Evolutionary conservation across 306 rosid genomes (phyloP), one percentile per base, ranked within the genome.

Genomic region (Trichosanthes cucumerina): DNA sequence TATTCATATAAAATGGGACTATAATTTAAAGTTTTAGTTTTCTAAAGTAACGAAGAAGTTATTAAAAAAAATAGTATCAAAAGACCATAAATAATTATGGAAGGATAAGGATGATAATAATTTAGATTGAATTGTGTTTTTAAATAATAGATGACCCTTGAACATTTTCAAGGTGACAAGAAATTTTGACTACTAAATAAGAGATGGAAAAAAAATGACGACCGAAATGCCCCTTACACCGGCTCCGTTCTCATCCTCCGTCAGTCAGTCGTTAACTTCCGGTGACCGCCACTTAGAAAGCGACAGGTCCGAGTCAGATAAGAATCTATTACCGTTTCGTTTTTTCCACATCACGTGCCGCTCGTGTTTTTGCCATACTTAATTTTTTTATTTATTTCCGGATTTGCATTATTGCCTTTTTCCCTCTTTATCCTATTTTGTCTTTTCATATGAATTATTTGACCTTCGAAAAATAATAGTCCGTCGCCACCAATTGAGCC

Each of bases 311-410:
- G 66, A 60, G 2, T 8, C 28, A 56, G 66, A 60, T 60, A 60
- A 60, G 66, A 60, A 9, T 16, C 19, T 13, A 23, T 6, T n/a
- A 56, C 31, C 28, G 1, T 6, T 65, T 65, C 49, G n/a, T 39
- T 11, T 66, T 66, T 66, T 66, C 73, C 73, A 66, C 73, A 28
- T 66, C 49, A 66, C 73, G 49, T 66, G 49, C 49, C 21, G 66
- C 19, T 59, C 66, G 38, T 59, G 38, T 10, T 10, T 26, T 6
- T 34, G 64, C 64, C 64, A 58, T 58, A 24, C 65, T 26, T 59
- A 50, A 15, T 11, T 46, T 16, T 18, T 53, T 6, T 18, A 54
- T 54, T 54, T 50, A 50, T 50, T 54, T 54, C 3, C 26, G 12
- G 21, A 19, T 54, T 54, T 54, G 26, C 2, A 43, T 43, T 19